phyloP scores from a whole-genome alignment of 495 filamentous ascomycete genomes.

The Podospora fimiseda region DNA sequence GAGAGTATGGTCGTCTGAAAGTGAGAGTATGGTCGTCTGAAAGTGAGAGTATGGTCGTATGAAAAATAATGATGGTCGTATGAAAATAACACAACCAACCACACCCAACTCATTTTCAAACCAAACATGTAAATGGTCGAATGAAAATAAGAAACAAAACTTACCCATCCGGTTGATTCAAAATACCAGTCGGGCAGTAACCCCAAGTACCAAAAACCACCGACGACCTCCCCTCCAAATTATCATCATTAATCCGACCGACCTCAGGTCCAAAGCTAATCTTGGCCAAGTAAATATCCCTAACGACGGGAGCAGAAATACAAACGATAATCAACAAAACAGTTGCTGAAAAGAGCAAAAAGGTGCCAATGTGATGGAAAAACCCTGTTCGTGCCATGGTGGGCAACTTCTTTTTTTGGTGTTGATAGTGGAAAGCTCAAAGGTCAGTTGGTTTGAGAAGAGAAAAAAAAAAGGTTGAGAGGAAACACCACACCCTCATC shows the following conservation, averaged over 20 bases:
- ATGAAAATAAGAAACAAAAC: constrained; percentile 6
- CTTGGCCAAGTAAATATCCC: constrained; percentile 45
- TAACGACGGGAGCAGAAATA: constrained; percentile 52
- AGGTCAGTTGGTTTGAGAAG: no score
- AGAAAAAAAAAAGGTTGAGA: no score
- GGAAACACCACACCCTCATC: no score
- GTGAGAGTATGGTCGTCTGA: background rate
- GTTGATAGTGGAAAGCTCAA: no score
- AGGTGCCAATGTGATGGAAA: constrained; percentile 54
- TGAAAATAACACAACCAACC: no score
- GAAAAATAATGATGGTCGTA: no score
- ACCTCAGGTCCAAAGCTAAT: constrained; percentile 35
- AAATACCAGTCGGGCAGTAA: constrained; percentile 36
- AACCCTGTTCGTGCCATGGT: constrained; percentile 43
- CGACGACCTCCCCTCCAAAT: constrained; percentile 1
- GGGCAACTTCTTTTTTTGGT: no score
- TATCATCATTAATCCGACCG: background rate
- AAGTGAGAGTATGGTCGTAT: background rate
- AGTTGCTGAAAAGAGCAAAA: constrained; percentile 48
- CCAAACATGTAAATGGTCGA: no score
- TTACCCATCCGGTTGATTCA: constrained; percentile 10
- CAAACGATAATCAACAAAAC: constrained; percentile 52
- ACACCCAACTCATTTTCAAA: no score
- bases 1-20: no score
- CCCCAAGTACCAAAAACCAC: constrained; percentile 55